Percentiles rank a stretch among this genome's conserved stretches.
Evolutionary conservation across 495 filamentous ascomycete genomes (phyloP).

Genomic region (Ramalina intermedia): DNA sequence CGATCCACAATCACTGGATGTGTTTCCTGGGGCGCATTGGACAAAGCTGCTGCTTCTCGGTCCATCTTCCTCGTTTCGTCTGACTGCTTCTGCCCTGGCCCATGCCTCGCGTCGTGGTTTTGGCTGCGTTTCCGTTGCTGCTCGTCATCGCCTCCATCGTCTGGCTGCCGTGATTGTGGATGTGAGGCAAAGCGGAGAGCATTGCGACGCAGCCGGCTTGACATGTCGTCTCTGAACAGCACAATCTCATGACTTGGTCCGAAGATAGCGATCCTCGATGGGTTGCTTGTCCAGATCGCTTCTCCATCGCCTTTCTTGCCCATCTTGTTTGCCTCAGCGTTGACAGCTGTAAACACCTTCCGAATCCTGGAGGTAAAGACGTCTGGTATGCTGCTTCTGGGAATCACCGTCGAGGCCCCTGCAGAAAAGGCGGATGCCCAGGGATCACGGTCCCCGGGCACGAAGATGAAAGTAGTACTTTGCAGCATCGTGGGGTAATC

Average conservation of each 20-base stretch:
- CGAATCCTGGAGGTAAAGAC: slow-evolving; percentile 74
- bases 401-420: slow-evolving; percentile 64
- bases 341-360: slow-evolving; percentile 63
- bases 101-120: background rate
- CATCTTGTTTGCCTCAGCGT: slow-evolving; percentile 40
- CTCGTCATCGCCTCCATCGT: slow-evolving; percentile 10
- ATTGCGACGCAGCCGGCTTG: slow-evolving; percentile 57
- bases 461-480: slow-evolving; percentile 70
- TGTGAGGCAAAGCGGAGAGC: slow-evolving; percentile 44
- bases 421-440: slow-evolving; percentile 79
- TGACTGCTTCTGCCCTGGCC: background rate
- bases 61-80: background rate
- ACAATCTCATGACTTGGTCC: slow-evolving; percentile 75
- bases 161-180: slow-evolving; percentile 15
- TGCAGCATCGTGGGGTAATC: slow-evolving; percentile 78
- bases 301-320: slow-evolving; percentile 42
- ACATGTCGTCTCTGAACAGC: slow-evolving; percentile 73
- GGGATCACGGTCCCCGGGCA: slow-evolving; percentile 91
- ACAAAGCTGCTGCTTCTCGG: background rate
- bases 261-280: slow-evolving; percentile 65
- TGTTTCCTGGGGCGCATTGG: slow-evolving; percentile 9
- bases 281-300: slow-evolving; percentile 79
- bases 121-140: background rate
- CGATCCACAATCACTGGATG: slow-evolving; percentile 12
- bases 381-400: slow-evolving; percentile 61